Conservation (phyloP, 768 basidiomycete species). For the Pluteus cervinus region DNA sequence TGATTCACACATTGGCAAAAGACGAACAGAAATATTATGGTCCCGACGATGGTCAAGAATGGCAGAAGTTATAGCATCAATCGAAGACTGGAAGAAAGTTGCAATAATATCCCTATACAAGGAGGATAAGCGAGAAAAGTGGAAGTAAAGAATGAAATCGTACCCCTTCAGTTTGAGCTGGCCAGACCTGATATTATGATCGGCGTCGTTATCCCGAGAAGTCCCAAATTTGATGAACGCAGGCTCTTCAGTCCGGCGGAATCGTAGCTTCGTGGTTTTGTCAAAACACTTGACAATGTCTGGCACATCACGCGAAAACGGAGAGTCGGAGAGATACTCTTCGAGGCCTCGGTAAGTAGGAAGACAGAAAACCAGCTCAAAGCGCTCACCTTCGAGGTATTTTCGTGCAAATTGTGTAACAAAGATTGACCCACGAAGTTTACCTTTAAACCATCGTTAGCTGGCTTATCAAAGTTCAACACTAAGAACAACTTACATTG, state of each 20-base stretch:
- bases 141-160: conserved; percentile 1
- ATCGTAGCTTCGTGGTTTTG: conserved; percentile 32
- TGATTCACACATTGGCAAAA: background rate
- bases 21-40: conserved; percentile 4
- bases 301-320: conserved; percentile 27
- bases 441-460: conserved; percentile 19
- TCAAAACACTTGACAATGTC: conserved; percentile 33
- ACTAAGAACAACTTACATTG: conserved; percentile 19
- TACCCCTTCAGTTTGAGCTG: conserved; percentile 30
- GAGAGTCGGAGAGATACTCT: conserved; percentile 31
- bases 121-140: background rate
- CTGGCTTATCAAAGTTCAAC: background rate
- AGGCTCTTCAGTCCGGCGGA: conserved; percentile 26
- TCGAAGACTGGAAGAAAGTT: conserved; percentile 14
- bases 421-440: conserved; percentile 34
- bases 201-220: conserved; percentile 27
- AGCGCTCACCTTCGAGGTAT: conserved; percentile 24
- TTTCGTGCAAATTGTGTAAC: conserved; percentile 28
- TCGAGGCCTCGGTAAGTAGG: background rate
- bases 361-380: background rate
- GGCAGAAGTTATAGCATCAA: conserved; percentile 5
- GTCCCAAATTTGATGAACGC: conserved; percentile 36
- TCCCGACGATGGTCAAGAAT: conserved; percentile 1
- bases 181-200: conserved; percentile 29
- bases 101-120: conserved; percentile 11